Base-by-base conservation (phyloP, 2,329 filamentous ascomycete species). In the Stagonosporopsis vannaccii region DNA sequence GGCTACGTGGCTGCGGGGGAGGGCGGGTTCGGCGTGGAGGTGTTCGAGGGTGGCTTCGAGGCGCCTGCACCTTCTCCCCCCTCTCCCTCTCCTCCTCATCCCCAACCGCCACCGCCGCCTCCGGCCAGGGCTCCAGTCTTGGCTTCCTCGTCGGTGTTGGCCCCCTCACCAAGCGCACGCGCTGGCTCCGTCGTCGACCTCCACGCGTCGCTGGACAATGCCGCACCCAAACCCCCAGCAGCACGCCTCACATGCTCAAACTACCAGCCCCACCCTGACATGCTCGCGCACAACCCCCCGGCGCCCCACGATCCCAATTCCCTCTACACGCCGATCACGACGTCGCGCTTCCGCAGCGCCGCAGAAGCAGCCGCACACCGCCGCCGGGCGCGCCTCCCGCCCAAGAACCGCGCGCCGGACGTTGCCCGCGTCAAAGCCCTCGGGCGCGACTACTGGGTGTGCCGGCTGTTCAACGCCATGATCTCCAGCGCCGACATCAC, bases 361-460 rank as follows among this genome's bases (percentile, higher is more conserved):
- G 59, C 60, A n/a, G 58, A 56, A 4, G 71, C 71, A 5, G 56
- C 51, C 11, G 13, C 30, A 7, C 46, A 65, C 50, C 67, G 69
- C 26, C 61, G 60, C 35, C 59, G 60, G 15, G 28, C 30, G 1
- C 65, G 67, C 8, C 9, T 58, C 9, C 7, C 44, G 11, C 35
- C 61, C 39, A 69, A 67, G 23, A 22, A 35, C 1, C 28, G 51
- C 5, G 66, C 65, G 12, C 3, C 39, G 0, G 67, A 72, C 45
- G 11, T 71, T 25, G 44, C 56, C 6, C 62, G 58, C 13, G 69
- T 74, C 25, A 66, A 65, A 39, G 33, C 43, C 6, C 50, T 55
- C 30, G 67, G 69, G 13, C 67, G 69, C n/a, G 51, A 57, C 8
- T 70, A 69, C 63, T 74, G 71, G 71, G 70, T 72, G 5, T 55